Evolutionary conservation across 2,329 filamentous ascomycete genomes (phyloP).

Genomic region (Penicillium sp.): DNA sequence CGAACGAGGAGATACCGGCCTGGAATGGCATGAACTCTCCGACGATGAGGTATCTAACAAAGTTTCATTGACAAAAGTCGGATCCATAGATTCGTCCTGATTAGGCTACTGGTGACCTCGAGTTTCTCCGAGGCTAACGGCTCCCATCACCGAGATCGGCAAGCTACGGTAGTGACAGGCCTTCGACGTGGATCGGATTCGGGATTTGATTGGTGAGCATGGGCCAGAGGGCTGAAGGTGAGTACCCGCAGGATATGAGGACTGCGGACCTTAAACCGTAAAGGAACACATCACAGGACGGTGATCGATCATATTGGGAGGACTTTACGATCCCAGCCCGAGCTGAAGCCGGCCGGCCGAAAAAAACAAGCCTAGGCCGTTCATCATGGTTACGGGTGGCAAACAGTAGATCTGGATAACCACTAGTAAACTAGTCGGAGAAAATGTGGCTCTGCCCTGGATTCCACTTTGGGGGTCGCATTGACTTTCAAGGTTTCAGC

Average conservation of each 20-base stretch:
- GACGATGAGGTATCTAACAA: not conserved
- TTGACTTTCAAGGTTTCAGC: constrained; percentile 5
- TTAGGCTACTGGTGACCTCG: not conserved
- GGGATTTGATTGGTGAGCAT: constrained; percentile 2
- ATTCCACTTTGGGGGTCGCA: not conserved
- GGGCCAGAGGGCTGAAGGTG: not conserved
- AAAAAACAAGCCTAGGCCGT: not conserved
- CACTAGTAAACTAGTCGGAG: not conserved
- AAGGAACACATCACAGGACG: not conserved
- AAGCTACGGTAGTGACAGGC: not conserved
- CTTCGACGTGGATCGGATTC: not conserved
- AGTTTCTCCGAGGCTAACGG: constrained; percentile 9
- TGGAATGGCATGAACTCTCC: not conserved
- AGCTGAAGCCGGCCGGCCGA: constrained; percentile 3
- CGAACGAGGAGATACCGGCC: not conserved
- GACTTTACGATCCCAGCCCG: not conserved
- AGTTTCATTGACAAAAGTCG: too few relatives aligned
- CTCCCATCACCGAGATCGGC: not conserved
- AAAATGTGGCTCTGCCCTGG: not conserved
- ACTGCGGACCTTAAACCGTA: not conserved
- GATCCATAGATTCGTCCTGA: constrained; percentile 2
- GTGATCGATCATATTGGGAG: not conserved
- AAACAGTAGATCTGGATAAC: constrained; percentile 1
- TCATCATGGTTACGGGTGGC: not conserved
- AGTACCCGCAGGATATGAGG: not conserved